Conservation (phyloP, 2,329 filamentous ascomycete species). For the Xylariales sp. region DNA sequence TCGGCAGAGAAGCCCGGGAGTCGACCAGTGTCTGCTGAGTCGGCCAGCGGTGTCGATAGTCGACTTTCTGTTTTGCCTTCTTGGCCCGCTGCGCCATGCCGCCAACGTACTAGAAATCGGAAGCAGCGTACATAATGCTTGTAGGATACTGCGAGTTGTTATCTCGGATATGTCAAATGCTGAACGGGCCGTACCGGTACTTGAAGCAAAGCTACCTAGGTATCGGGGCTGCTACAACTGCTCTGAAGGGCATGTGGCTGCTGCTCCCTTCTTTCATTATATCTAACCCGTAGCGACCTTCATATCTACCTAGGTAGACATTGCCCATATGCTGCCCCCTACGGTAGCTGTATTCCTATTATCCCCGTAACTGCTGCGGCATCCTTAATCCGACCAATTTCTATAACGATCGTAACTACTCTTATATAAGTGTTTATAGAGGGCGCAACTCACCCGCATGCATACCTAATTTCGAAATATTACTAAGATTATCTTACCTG, state of each 20-base stretch:
- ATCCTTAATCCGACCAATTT: no score
- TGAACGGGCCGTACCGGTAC: not conserved
- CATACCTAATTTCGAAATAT: no score
- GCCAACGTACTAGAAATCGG: not conserved
- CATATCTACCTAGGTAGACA: no score
- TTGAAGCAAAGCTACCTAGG: not conserved
- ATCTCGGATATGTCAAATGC: not conserved
- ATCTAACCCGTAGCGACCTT: no score
- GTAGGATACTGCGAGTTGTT: constrained; percentile 20
- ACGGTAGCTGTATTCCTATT: no score
- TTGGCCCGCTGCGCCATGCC: constrained; percentile 26
- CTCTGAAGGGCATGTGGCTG: not conserved
- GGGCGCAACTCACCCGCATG: no score
- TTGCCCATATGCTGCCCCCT: no score
- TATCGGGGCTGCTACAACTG: not conserved
- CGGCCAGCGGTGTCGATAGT: constrained; percentile 49
- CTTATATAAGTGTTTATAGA: no score
- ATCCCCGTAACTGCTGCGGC: no score
- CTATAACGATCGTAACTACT: no score
- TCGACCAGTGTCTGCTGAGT: constrained; percentile 47
- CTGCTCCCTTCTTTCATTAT: not conserved
- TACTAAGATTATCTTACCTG: not conserved
- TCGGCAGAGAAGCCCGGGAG: constrained; percentile 22
- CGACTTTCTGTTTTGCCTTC: constrained; percentile 32
- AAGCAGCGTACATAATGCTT: not conserved